Percentiles rank a stretch among this genome's conserved stretches.
phyloP scores from a whole-genome alignment of 345 rosid species.

The Salix dunnii region DNA sequence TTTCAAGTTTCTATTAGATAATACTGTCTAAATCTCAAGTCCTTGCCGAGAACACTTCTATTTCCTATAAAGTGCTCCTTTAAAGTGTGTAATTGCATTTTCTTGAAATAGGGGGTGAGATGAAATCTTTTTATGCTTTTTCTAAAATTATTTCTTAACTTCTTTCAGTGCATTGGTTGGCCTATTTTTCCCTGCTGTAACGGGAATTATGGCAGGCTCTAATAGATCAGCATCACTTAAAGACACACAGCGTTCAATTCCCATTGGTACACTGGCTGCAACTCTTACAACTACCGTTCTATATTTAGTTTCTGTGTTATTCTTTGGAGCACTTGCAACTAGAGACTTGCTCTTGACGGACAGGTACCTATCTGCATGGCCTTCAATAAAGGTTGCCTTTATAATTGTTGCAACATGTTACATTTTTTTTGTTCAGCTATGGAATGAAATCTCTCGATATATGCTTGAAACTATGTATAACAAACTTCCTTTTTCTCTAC shows the following conservation, averaged over 20 bases:
- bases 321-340: conserved; percentile 89
- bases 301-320: conserved; percentile 69
- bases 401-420: neutral
- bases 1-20: neutral
- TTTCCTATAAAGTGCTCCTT: neutral
- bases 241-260: conserved; percentile 96
- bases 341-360: conserved; percentile 86
- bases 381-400: neutral
- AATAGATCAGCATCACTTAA: conserved; percentile 92
- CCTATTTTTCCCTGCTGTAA: conserved; percentile 98
- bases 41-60: neutral
- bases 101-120: neutral
- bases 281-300: conserved; percentile 76
- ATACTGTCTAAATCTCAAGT: neutral
- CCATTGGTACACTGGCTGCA: conserved; percentile 93
- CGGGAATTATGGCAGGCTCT: conserved; percentile 99
- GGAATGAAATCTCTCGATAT: neutral
- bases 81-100: neutral
- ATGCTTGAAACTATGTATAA: neutral
- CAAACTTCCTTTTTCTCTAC: neutral
- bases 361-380: conserved; percentile 43
- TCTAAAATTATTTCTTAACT: neutral
- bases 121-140: conserved; percentile 1
- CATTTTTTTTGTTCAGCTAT: neutral
- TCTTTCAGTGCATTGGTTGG: conserved; percentile 82